Conservation (phyloP, 768 basidiomycete species). For the Crucibulum laeve region DNA sequence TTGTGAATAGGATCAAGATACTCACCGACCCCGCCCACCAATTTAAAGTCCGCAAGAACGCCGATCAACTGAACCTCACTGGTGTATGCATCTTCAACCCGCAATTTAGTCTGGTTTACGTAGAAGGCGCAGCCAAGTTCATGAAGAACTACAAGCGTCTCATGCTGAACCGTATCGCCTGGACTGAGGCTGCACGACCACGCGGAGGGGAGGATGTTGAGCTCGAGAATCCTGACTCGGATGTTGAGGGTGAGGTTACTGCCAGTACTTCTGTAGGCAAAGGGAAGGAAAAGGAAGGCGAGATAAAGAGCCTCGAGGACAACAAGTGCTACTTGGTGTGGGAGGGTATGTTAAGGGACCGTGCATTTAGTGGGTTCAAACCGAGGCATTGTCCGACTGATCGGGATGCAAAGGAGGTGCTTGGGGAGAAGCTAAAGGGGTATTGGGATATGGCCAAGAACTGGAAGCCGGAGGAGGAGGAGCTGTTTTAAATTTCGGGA, state of each 20-base stretch:
- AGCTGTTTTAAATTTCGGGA: constrained; percentile 42
- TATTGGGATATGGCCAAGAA: constrained; percentile 97
- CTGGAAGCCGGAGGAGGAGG: constrained; percentile 80
- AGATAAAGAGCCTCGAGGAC: constrained; percentile 53
- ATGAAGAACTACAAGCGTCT: constrained; percentile 85
- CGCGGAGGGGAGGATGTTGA: constrained; percentile 72
- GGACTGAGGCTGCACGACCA: constrained; percentile 89
- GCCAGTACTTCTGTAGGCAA: constrained; percentile 19
- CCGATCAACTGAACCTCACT: constrained; percentile 83
- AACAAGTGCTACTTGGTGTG: constrained; percentile 91
- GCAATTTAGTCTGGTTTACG: constrained; percentile 84
- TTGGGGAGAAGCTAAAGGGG: constrained; percentile 81
- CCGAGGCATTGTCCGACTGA: constrained; percentile 84
- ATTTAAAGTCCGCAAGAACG: constrained; percentile 96
- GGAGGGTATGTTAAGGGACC: constrained; percentile 86
- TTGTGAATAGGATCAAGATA: constrained; percentile 64
- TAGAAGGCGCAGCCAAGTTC: constrained; percentile 86
- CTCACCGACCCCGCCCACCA: constrained; percentile 91
- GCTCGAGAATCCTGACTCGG: constrained; percentile 47
- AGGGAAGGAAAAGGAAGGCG: constrained; percentile 25
- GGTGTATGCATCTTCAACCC: constrained; percentile 92
- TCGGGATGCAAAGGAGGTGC: constrained; percentile 74
- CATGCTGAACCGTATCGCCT: constrained; percentile 83
- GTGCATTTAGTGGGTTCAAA: constrained; percentile 76
- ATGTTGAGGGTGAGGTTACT: constrained; percentile 25